Base-by-base conservation (phyloP, 176 grass and related monocot species). In the Aegilops umbellulata region DNA sequence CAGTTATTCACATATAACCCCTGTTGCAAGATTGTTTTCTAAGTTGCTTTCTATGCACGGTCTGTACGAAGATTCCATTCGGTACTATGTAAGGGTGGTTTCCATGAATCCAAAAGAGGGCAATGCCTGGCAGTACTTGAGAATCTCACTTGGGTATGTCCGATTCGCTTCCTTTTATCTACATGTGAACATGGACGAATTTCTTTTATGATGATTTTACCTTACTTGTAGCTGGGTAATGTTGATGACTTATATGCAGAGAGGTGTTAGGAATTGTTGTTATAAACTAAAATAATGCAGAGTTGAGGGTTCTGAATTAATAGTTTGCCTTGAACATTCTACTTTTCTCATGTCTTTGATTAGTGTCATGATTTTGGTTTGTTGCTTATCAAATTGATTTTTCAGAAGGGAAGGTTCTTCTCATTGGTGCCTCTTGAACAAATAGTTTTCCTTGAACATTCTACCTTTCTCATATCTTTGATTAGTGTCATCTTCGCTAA, bases 31-130 rank as follows among this genome's bases (percentile, higher is more conserved):
- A 3, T 49, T 12, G 7, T 47, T 79, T 86, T 72, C 12, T 30
- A 80, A 47, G 68, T 68, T 87, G 5, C 47, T 84, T 29, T 75
- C 7, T 85, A 55, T 83, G 81, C 69, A 97, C 88, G 95, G 95
- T 76, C 82, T 97, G 65, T 84, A 94, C n/a, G 95, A 97, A 36
- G 95, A 97, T 46, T 97, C 92, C 38, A 97, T 94, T 83, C 86
- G 90, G 30, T 97, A 91, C 89, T 97, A 97, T 93, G 95, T 97
- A 60, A 94, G 95, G 86, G 90, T 90, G 27, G 92, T 97, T 84
- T 8, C 87, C 13, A 97, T 97, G 95, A 97, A 97, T 82, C 92
- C 95, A 27, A 97, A 97, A 94, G 95, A 90, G 49, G 92, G 91
- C 73, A 97, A 97, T 79, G 92, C 90, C 15, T 97, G 95, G 90